Conservation (phyloP, 2,329 filamentous ascomycete genomes). For the Macrophomina pseudophaseolina region DNA sequence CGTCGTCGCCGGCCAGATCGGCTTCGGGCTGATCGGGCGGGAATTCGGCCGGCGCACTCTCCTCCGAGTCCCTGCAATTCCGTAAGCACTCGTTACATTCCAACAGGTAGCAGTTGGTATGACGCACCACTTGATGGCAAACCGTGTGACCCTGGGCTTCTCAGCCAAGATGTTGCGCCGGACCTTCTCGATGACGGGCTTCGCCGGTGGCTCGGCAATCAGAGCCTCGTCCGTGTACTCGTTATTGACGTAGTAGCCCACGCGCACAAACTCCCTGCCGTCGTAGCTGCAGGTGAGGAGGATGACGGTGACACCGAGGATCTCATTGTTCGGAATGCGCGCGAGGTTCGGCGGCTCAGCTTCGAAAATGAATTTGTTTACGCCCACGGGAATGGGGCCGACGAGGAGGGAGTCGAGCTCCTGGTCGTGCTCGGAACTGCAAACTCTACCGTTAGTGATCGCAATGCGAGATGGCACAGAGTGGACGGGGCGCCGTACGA, state of each 20-base stretch:
- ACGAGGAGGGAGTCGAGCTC: slow-evolving; percentile 97
- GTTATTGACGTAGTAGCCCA: slow-evolving; percentile 99
- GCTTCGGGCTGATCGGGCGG: slow-evolving; percentile 97
- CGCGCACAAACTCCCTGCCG: slow-evolving; percentile 92
- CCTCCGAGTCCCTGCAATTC: slow-evolving; percentile 84
- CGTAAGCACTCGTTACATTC: neutral
- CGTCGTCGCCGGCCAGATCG: slow-evolving; percentile 81
- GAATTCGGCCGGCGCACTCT: slow-evolving; percentile 92
- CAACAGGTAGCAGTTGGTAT: neutral
- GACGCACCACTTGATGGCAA: slow-evolving; percentile 95
- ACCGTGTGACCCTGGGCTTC: slow-evolving; percentile 96
- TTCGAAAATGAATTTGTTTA: slow-evolving; percentile 99
- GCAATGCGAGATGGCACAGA: slow-evolving; percentile 23
- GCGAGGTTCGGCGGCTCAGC: slow-evolving; percentile 89
- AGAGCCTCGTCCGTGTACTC: slow-evolving; percentile 95
- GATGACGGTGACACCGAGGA: slow-evolving; percentile 95
- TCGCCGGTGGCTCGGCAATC: slow-evolving; percentile 84
- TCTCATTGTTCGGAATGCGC: slow-evolving; percentile 91
- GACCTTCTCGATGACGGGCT: slow-evolving; percentile 91
- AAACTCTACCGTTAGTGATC: slow-evolving; percentile 31
- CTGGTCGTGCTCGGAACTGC: slow-evolving; percentile 92
- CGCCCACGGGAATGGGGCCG: slow-evolving; percentile 93
- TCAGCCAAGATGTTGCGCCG: slow-evolving; percentile 91
- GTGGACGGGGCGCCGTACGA: slow-evolving; percentile 66
- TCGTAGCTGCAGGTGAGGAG: slow-evolving; percentile 97